Conservation (phyloP, 768 basidiomycete species). For the Fistulinella prunicolor region DNA sequence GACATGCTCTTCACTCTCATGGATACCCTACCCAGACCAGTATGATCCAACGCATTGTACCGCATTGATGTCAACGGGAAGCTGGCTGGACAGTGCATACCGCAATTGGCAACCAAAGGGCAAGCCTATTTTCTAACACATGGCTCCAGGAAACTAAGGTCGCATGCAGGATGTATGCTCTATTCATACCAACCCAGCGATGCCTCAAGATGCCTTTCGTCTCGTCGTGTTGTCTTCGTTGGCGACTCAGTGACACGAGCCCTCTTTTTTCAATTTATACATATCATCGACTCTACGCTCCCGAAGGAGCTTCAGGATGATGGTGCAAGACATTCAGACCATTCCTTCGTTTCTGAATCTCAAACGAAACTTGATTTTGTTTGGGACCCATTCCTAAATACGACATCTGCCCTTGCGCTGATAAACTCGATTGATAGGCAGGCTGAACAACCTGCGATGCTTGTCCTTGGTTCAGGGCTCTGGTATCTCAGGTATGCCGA, state of each 20-base stretch:
- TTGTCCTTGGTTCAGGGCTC: constrained; percentile 82
- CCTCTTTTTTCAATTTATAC: constrained; percentile 73
- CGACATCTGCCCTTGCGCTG: constrained; percentile 48
- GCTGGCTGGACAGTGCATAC: constrained; percentile 69
- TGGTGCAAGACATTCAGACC: constrained; percentile 67
- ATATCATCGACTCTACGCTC: constrained; percentile 55
- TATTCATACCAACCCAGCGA: constrained; percentile 59
- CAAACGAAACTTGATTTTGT: constrained; percentile 55
- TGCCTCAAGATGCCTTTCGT: constrained; percentile 51
- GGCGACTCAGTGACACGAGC: constrained; percentile 84
- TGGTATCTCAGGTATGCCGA: constrained; percentile 84
- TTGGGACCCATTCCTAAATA: constrained; percentile 91
- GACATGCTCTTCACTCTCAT: constrained; percentile 6
- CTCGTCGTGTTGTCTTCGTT: constrained; percentile 65
- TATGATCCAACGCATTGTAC: constrained; percentile 72
- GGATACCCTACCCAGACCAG: constrained; percentile 46
- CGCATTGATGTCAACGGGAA: constrained; percentile 66
- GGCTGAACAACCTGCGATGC: constrained; percentile 50
- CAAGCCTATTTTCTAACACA: constrained; percentile 26
- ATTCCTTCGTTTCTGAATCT: constrained; percentile 44
- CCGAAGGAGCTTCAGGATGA: constrained; percentile 52
- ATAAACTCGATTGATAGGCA: constrained; percentile 30
- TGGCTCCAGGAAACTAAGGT: constrained; percentile 5
- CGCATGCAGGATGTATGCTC: constrained; percentile 71
- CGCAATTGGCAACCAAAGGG: constrained; percentile 89